Base-by-base conservation (phyloP, 306 rosid genomes). In the Bauhinia variegata region DNA sequence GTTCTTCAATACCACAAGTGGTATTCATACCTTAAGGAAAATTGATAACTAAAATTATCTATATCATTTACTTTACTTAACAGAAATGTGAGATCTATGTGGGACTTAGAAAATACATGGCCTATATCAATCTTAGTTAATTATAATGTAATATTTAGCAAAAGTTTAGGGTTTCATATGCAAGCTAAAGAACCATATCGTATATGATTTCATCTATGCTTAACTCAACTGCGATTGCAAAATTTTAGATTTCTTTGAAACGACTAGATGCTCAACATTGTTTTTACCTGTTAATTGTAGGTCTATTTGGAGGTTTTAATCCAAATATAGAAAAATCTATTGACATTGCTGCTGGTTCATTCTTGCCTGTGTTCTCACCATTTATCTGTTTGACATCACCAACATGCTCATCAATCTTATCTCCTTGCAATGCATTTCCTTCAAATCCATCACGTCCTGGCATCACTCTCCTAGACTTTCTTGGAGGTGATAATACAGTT, bases 391-490 rank as follows among this genome's bases (percentile, higher is more conserved):
- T 70, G 57, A 67, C 37, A 65, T 79, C 86, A 66, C 77, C 79
- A 19, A 32, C 78, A 78, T 56, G 82, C 65, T 87, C 88, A 53
- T 80, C 88, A 57, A 38, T 17, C 75, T 73, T 89, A 75, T 79
- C 91, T 60, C 67, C 75, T 64, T 53, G 86, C 71, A 75, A 47
- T 31, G 86, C 74, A 74, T 80, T 84, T 59, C 89, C 91, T 72
- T 84, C 96, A 78, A 82, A 77, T 43, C 85, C 88, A 64, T 80
- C 96, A 64, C 79, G 96, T 36, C 83, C 88, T 68, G 96, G 91
- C 91, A 88, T 89, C 79, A 93, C 95, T 83, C 97, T 86, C 84
- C 97, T 79, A 18, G 90, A 86, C 83, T 93, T 93, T 62, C 99
- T 85, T 17, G 99, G 92, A 82, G 99, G 96, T 56, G 97, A 93